Evolutionary conservation across 2,329 filamentous ascomycete genomes (phyloP).

Genomic region (Grosmannia huntii): DNA sequence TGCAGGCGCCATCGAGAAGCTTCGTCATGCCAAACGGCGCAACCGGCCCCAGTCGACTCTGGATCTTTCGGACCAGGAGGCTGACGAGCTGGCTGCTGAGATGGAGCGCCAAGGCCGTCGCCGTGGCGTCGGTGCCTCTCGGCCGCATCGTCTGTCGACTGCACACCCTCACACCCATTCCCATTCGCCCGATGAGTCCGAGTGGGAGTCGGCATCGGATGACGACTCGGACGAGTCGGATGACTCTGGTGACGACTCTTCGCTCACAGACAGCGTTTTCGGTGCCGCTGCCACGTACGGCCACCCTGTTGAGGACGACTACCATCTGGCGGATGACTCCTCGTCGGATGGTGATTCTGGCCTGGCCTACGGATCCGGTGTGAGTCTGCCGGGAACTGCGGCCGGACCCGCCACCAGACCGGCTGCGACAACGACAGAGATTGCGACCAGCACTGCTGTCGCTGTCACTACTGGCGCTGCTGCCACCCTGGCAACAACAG

Average conservation of each 20-base stretch:
- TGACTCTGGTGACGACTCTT: constrained; percentile 21
- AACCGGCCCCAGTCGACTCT: constrained; percentile 8
- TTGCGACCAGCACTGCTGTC: background rate
- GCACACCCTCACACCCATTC: constrained; percentile 22
- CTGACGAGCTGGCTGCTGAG: background rate
- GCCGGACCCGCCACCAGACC: background rate
- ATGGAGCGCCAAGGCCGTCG: background rate
- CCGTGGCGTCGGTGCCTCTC: background rate
- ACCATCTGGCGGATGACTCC: background rate
- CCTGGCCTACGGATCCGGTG: constrained; percentile 29
- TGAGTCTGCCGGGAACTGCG: constrained; percentile 7
- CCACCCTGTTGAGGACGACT: constrained; percentile 7
- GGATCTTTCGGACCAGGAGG: background rate
- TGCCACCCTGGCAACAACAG: background rate
- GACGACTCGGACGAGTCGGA: constrained; percentile 33
- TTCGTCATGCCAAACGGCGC: constrained; percentile 27
- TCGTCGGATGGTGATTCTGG: constrained; percentile 22
- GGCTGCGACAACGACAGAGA: constrained; percentile 1
- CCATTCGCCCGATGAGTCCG: constrained; percentile 32
- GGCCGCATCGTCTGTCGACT: constrained; percentile 10
- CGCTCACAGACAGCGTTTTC: constrained; percentile 25
- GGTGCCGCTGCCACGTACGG: constrained; percentile 27
- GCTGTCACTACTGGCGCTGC: background rate
- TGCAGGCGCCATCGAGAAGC: constrained; percentile 26
- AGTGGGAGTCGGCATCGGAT: constrained; percentile 45